phyloP scores from a whole-genome alignment of 257 asterid genomes.

The Solanum etuberosum region DNA sequence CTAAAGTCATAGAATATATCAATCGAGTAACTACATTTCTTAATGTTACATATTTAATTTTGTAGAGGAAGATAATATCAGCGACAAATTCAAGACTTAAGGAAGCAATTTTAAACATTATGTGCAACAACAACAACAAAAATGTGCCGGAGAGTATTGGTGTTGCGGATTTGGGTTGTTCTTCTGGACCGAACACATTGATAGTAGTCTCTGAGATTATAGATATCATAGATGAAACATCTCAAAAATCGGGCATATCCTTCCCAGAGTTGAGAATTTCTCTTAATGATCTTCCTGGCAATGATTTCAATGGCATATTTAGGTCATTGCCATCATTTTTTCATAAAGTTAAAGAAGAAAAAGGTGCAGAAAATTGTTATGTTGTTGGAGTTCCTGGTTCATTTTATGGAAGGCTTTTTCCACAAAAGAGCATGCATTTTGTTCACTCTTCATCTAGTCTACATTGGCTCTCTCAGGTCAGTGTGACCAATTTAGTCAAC shows the following conservation, averaged over 20 bases:
- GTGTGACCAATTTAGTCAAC: not conserved
- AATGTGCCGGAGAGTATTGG: slow-evolving; percentile 31
- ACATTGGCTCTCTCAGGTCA: slow-evolving; percentile 77
- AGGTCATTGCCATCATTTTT: slow-evolving; percentile 38
- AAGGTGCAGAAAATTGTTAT: slow-evolving; percentile 26
- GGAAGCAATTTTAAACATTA: slow-evolving; percentile 24
- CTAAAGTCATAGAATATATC: too few species aligned
- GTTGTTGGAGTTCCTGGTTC: slow-evolving; percentile 42
- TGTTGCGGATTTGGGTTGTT: slow-evolving; percentile 66
- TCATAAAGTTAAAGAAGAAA: slow-evolving; percentile 10
- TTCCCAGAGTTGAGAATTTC: slow-evolving; percentile 46
- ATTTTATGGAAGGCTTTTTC: slow-evolving; percentile 57
- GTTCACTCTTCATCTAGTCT: slow-evolving; percentile 63
- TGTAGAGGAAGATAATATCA: slow-evolving; percentile 52
- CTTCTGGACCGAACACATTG: slow-evolving; percentile 56
- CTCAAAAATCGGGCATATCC: not conserved
- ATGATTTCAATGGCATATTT: slow-evolving; percentile 52
- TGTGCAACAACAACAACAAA: slow-evolving; percentile 9
- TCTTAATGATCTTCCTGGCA: slow-evolving; percentile 62
- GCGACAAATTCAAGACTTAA: slow-evolving; percentile 12
- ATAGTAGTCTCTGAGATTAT: slow-evolving; percentile 22
- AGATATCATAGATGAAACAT: not conserved
- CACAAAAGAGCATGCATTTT: slow-evolving; percentile 32
- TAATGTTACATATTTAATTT: not conserved
- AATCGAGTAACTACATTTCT: too few species aligned